Conservation (phyloP, 345 rosid species). For the Sisymbrium irio region DNA sequence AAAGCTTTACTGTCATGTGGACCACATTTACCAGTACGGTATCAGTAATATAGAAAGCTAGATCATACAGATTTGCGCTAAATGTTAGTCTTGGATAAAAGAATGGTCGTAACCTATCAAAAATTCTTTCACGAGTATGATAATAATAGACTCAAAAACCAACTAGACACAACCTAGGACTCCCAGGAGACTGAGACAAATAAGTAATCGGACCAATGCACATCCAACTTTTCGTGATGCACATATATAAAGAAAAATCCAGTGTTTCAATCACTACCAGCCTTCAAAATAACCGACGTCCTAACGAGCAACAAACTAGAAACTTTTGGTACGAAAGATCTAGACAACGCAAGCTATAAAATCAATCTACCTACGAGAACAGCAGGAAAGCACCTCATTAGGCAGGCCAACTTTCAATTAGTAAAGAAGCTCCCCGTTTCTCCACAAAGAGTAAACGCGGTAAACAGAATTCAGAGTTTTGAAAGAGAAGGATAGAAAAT, state of each 20-base stretch:
- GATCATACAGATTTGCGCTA: background rate
- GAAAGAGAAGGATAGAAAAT: background rate
- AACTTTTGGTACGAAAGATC: background rate
- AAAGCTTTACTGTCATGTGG: slow-evolving; percentile 5
- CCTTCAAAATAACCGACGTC: background rate
- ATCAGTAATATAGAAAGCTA: background rate
- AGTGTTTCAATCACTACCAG: background rate
- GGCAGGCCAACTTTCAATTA: background rate
- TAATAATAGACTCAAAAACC: background rate
- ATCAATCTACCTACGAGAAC: background rate
- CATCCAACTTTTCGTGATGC: background rate
- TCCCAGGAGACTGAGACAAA: background rate
- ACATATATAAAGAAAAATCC: background rate
- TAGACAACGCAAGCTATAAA: background rate
- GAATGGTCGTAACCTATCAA: background rate
- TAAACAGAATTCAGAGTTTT: background rate
- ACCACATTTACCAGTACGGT: background rate
- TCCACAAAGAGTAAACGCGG: background rate
- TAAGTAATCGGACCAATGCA: background rate
- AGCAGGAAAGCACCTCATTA: background rate
- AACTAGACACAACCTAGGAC: background rate
- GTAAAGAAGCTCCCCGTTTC: background rate
- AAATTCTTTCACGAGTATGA: background rate
- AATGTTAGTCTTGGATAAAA: background rate
- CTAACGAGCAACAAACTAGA: background rate